These are phyloP conservation scores for Cyberlindnera mycetangii DNA, from an alignment of 805 yeast species.

Conservation along the genomic window DNA sequence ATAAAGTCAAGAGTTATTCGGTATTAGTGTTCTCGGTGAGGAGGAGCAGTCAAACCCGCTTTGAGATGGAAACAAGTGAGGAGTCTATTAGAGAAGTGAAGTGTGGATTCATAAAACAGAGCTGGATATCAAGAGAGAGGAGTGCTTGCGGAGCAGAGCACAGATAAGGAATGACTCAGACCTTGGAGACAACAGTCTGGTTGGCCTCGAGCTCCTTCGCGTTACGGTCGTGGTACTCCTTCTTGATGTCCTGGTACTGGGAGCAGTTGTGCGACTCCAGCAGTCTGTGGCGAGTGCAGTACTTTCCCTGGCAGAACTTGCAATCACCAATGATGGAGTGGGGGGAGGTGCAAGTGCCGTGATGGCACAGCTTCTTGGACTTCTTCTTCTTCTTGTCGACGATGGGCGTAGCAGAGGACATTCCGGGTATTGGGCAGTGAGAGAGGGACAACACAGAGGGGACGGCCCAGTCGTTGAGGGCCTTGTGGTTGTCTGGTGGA, in stretches of 20 bases:
- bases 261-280: slow-evolving; percentile 60
- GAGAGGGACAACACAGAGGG: too few species aligned
- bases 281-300: slow-evolving; percentile 63
- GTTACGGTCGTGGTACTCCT: slow-evolving; percentile 57
- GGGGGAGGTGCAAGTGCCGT: slow-evolving; percentile 26
- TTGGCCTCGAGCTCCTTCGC: slow-evolving; percentile 60
- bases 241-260: slow-evolving; percentile 58
- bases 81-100: not conserved
- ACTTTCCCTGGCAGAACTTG: slow-evolving; percentile 58
- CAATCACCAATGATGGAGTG: slow-evolving; percentile 59
- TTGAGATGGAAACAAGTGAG: not conserved
- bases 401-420: not conserved
- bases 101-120: not conserved
- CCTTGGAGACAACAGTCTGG: slow-evolving; percentile 56
- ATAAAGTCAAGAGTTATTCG: not conserved
- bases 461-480: too few species aligned
- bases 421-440: too few species aligned
- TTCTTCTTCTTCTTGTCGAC: slow-evolving; percentile 26
- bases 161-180: slow-evolving; percentile 25
- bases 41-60: not conserved
- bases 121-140: not conserved
- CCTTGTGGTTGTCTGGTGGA: too few species aligned
- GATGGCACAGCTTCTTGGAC: slow-evolving; percentile 29
- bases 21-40: not conserved
- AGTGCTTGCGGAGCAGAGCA: not conserved